These are phyloP conservation scores for Phytopythium mirpurense DNA, from an alignment of 352 stramenopile species.

Conservation along the genomic window DNA sequence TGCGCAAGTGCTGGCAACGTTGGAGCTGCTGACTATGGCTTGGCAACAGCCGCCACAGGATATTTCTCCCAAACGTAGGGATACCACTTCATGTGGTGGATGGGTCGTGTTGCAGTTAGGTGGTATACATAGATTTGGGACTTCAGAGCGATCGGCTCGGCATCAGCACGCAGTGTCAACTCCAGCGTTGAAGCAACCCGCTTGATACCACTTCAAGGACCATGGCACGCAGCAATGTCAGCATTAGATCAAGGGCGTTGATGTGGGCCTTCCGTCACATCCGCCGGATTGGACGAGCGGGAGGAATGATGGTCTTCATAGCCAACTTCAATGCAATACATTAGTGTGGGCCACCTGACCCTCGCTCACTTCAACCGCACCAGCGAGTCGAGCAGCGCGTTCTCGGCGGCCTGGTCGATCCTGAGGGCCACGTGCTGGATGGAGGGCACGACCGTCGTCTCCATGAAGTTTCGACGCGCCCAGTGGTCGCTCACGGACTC, in stretches of 20 bases:
- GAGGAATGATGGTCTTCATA: not conserved
- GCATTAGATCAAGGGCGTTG: too few relatives aligned
- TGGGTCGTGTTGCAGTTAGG: too few relatives aligned
- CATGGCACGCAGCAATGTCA: not conserved
- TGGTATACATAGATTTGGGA: too few relatives aligned
- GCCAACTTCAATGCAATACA: not conserved
- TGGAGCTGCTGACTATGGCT: too few relatives aligned
- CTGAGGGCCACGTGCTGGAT: not conserved
- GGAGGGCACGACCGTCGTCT: not conserved
- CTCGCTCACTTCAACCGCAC: not conserved
- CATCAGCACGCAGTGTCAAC: too few relatives aligned
- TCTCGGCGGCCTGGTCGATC: conserved; percentile 2
- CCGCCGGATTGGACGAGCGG: not conserved
- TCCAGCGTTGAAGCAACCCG: too few relatives aligned
- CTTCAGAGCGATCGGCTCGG: too few relatives aligned
- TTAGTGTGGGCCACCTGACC: not conserved
- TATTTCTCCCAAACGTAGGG: not conserved
- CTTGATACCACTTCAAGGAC: too few relatives aligned
- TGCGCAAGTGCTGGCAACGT: conserved; percentile 1
- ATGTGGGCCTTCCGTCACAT: too few relatives aligned
- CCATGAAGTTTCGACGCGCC: not conserved
- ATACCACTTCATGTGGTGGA: too few relatives aligned
- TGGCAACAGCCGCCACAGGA: not conserved
- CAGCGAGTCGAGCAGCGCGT: not conserved
- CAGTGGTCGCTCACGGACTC: not conserved